Conservation (phyloP, 2,329 filamentous ascomycete genomes). For the Metarhizium brunneum region DNA sequence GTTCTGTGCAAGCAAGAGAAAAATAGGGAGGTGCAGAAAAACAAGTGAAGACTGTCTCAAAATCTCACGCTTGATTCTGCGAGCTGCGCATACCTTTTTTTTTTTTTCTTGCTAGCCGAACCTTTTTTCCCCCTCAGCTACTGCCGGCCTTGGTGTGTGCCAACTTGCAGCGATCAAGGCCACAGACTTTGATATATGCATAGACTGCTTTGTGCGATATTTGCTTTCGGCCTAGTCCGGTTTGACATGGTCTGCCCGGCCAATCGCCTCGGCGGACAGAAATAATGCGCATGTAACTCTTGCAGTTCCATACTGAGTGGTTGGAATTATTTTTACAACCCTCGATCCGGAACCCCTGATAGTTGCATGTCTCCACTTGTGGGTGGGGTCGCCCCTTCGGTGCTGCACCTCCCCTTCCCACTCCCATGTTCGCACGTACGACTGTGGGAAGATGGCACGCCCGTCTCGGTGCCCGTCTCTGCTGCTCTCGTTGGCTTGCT, state of each 20-base stretch:
- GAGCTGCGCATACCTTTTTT: too few relatives aligned
- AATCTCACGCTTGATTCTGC: too few relatives aligned
- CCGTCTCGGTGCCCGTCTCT: conserved; percentile 8
- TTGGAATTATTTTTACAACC: background rate
- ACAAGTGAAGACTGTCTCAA: too few relatives aligned
- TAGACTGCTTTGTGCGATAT: background rate
- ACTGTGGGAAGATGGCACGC: conserved; percentile 9
- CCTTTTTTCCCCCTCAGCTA: too few relatives aligned
- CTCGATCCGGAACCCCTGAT: background rate
- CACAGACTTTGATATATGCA: background rate
- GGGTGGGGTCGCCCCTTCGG: background rate
- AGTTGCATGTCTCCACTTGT: conserved; percentile 1
- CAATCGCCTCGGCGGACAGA: background rate
- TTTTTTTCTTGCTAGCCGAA: too few relatives aligned
- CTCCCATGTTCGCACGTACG: conserved; percentile 6
- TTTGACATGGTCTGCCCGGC: conserved; percentile 3
- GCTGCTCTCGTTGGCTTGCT: conserved; percentile 8
- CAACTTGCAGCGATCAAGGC: background rate
- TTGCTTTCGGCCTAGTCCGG: conserved; percentile 2
- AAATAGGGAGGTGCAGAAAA: too few relatives aligned
- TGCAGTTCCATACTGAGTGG: background rate
- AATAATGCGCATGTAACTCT: background rate
- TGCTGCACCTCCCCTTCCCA: conserved; percentile 1
- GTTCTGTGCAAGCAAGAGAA: too few relatives aligned
- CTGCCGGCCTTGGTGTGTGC: background rate